phyloP scores from a whole-genome alignment of 2,329 filamentous ascomycete genomes.

The Triangularia setosa region DNA sequence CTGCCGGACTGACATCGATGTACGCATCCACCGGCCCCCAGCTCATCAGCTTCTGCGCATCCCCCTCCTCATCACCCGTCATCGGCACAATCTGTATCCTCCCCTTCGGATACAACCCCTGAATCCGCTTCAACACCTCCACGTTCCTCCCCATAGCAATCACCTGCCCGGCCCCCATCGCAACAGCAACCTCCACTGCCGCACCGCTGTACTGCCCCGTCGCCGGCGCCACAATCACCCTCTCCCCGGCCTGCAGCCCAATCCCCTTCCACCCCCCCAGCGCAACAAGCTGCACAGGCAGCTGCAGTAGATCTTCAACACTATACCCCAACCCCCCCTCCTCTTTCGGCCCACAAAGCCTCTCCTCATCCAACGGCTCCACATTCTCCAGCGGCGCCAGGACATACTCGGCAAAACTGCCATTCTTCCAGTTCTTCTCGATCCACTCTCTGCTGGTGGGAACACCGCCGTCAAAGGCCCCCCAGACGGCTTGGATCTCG shows the following conservation, averaged over 20 bases:
- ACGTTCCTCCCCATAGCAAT: slow-evolving; percentile 47
- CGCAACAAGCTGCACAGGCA: slow-evolving; percentile 36
- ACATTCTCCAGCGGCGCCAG: slow-evolving; percentile 36
- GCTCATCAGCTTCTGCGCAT: slow-evolving; percentile 29
- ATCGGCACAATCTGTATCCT: slow-evolving; percentile 39
- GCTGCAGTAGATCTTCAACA: slow-evolving; percentile 35
- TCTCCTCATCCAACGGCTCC: slow-evolving; percentile 31
- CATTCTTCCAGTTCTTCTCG: slow-evolving; percentile 32
- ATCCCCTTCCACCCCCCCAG: slow-evolving; percentile 45
- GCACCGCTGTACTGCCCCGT: slow-evolving; percentile 45
- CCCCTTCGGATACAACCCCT: slow-evolving; percentile 24
- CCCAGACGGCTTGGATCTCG: slow-evolving; percentile 28
- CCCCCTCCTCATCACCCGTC: slow-evolving; percentile 38
- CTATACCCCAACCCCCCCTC: slow-evolving; percentile 35
- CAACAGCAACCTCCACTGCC: slow-evolving; percentile 41
- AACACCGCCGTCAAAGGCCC: slow-evolving; percentile 29
- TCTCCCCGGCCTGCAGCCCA: slow-evolving; percentile 42
- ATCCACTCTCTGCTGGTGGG: slow-evolving; percentile 28
- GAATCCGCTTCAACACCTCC: slow-evolving; percentile 33
- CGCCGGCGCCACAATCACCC: slow-evolving; percentile 43
- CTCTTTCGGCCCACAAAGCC: slow-evolving; percentile 24
- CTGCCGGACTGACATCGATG: slow-evolving; percentile 43
- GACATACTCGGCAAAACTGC: slow-evolving; percentile 33
- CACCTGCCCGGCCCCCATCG: slow-evolving; percentile 45
- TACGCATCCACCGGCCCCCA: slow-evolving; percentile 38